Evolutionary conservation across 208 protist species (phyloP).

Genomic region (Blechomonas ayalai): DNA sequence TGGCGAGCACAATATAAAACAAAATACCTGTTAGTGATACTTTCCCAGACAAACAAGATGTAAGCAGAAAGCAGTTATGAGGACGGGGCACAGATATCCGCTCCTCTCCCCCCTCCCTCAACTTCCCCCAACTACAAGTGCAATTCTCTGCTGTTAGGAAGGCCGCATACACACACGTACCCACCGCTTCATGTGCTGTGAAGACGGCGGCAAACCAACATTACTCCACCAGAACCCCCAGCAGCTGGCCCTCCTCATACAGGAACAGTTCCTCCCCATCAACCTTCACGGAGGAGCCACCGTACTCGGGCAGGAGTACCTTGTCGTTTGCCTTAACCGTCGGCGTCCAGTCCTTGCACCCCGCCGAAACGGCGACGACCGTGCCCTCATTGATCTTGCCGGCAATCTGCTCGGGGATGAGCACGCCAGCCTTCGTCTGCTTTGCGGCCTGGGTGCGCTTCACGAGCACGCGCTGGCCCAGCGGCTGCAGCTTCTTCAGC

Average conservation of each 20-base stretch:
- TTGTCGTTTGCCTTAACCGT: slow-evolving; percentile 86
- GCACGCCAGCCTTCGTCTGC: slow-evolving; percentile 90
- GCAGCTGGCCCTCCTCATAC: slow-evolving; percentile 83
- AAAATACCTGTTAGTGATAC: too few relatives aligned
- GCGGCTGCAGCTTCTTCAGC: slow-evolving; percentile 86
- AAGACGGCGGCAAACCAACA: too few relatives aligned
- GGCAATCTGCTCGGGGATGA: slow-evolving; percentile 90
- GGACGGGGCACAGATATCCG: too few relatives aligned
- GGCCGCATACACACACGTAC: neutral
- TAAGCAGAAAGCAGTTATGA: too few relatives aligned
- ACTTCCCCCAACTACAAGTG: neutral
- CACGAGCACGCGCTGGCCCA: slow-evolving; percentile 88
- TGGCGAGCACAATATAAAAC: too few relatives aligned
- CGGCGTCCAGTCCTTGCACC: slow-evolving; percentile 86
- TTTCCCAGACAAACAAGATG: too few relatives aligned
- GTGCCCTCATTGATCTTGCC: slow-evolving; percentile 91
- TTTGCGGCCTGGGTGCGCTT: slow-evolving; percentile 81
- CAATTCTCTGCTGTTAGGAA: neutral
- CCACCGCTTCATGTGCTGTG: neutral
- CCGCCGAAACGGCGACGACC: slow-evolving; percentile 83
- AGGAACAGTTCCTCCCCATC: slow-evolving; percentile 91
- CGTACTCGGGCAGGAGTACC: slow-evolving; percentile 89
- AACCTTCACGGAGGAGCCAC: slow-evolving; percentile 81
- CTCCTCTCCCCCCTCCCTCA: too few relatives aligned
- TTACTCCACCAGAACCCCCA: slow-evolving; percentile 78